Evolutionary conservation across 108 stramenopile species (phyloP), one percentile per base, ranked within the genome.

Genomic region (Skeletonema marinoi): DNA sequence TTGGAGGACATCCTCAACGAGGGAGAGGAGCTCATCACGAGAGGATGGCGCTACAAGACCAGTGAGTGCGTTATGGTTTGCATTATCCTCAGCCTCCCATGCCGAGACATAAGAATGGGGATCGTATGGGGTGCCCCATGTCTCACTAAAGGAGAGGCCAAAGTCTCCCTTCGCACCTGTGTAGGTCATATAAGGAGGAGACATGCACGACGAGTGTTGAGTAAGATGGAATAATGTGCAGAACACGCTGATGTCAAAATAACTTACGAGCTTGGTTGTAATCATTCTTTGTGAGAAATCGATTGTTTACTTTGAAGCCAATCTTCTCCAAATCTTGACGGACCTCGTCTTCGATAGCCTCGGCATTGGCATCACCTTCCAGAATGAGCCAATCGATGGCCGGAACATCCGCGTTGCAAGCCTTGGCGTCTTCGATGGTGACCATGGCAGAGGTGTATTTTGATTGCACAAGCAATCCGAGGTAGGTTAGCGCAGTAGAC

Each of bases 111-210:
- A 86, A 14, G 80, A 71, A 44, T 83, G 79, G 2, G 88, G 88
- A 62, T 88, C 88, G 75, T 88, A 88, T 14, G 88, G 87, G 21
- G 71, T 11, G 13, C 88, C 88, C 85, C 85, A 88, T 6, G 85
- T 86, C 73, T 88, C 85, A 25, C 69, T 85, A 51, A 88, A 64
- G 6, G 79, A 80, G 51, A 88, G 30, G 64, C 84, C 75, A 65
- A 85, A 88, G 79, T 88, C 80, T 12, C 88, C 88, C 13, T 30
- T 41, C 38, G 60, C n/a, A 33, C 56, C 69, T 65, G 64, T 21
- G 60, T 3, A 32, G 7, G 64, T 6, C 25, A 25, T 25, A n/a
- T 25, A 25, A 25, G 7, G 38, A 17, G 12, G 32, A 61, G 31
- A 13, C 13, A 61, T 32, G 19, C 13, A 30, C 31, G 14, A 30